These are phyloP conservation scores for Fusarium sp. DNA, from an alignment of 2,329 filamentous ascomycete species.

Conservation along the genomic window DNA sequence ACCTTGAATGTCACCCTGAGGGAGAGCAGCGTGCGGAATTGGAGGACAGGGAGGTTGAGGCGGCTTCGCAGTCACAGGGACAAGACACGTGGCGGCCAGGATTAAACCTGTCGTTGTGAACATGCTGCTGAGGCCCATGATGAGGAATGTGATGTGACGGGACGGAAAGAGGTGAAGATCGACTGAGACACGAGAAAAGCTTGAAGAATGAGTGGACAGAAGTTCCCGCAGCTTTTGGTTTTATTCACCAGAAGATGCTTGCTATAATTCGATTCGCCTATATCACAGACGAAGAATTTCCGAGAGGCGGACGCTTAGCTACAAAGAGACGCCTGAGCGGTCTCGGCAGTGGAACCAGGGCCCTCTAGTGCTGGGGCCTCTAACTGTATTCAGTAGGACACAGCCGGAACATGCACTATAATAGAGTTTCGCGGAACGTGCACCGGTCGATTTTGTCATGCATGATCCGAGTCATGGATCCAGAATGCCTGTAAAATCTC, in stretches of 20 bases:
- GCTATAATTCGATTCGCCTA: not conserved
- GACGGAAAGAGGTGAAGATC: slow-evolving; percentile 28
- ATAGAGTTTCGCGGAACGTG: not conserved
- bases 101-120: slow-evolving; percentile 25
- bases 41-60: not conserved
- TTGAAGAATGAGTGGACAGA: not conserved
- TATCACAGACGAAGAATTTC: slow-evolving; percentile 8
- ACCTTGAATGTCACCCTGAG: slow-evolving; percentile 49
- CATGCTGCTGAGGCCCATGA: slow-evolving; percentile 29
- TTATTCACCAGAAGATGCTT: not conserved
- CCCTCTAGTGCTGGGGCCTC: not conserved
- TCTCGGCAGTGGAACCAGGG: slow-evolving; percentile 9
- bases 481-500: not conserved
- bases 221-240: not conserved
- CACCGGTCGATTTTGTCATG: not conserved
- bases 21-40: slow-evolving; percentile 26
- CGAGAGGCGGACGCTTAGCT: slow-evolving; percentile 9
- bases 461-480: not conserved
- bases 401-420: not conserved
- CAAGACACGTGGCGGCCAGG: slow-evolving; percentile 29
- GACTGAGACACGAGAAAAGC: not conserved
- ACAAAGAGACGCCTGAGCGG: not conserved
- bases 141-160: slow-evolving; percentile 2
- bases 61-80: not conserved
- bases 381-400: not conserved